These are phyloP conservation scores for Crithidia fasciculata DNA, from an alignment of 208 protist genomes.

Conservation along the genomic window DNA sequence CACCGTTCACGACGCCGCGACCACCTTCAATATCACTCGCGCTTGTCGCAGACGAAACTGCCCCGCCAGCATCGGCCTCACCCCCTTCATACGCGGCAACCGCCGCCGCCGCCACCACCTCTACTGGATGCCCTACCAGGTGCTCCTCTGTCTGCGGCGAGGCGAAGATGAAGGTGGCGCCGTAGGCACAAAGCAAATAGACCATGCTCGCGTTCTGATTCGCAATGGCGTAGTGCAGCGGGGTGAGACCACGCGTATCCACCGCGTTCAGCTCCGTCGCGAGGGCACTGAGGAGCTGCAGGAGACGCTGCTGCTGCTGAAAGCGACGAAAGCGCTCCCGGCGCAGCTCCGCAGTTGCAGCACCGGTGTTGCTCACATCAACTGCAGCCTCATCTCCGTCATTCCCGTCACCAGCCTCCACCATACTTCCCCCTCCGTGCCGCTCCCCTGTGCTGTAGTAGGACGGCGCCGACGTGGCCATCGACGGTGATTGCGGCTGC, in stretches of 20 bases:
- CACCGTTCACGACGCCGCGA: too few relatives aligned
- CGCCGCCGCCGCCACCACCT: conserved; percentile 13
- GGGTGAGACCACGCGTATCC: conserved; percentile 41
- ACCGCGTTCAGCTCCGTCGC: conserved; percentile 33
- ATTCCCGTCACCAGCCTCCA: not conserved
- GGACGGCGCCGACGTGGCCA: conserved; percentile 12
- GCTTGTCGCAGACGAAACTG: not conserved
- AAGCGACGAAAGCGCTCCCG: not conserved
- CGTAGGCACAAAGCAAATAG: conserved; percentile 44
- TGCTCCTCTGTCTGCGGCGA: conserved; percentile 27
- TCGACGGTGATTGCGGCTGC: not conserved
- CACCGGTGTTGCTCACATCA: not conserved
- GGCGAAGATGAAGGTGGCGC: conserved; percentile 40
- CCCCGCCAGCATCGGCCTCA: not conserved
- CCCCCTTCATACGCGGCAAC: not conserved
- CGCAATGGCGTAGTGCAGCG: conserved; percentile 57
- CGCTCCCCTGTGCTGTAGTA: conserved; percentile 20
- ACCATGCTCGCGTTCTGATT: conserved; percentile 52
- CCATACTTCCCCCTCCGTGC: too few relatives aligned
- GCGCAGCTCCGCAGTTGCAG: not conserved
- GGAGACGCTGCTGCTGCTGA: conserved; percentile 25
- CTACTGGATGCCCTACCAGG: conserved; percentile 15
- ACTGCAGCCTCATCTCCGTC: not conserved
- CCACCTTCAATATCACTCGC: not conserved
- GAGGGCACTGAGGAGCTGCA: conserved; percentile 18